A percentile compares a stretch with the other conserved stretches of the same genome.
phyloP scores from a whole-genome alignment of 225 moss, liverwort and hornwort genomes.

The Pleurozium schreberi region DNA sequence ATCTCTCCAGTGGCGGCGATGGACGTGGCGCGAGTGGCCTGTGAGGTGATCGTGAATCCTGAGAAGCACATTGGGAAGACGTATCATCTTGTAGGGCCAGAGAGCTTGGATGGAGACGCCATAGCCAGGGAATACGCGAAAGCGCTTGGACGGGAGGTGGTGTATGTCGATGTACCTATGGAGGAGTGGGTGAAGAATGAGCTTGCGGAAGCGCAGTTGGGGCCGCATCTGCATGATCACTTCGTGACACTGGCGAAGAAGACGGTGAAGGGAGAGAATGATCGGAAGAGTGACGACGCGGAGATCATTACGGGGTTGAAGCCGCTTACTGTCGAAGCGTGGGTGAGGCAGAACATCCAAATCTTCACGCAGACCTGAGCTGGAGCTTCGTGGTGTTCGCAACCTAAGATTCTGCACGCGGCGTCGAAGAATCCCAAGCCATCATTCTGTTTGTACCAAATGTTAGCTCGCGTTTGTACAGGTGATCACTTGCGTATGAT shows the following conservation, averaged over 20 bases:
- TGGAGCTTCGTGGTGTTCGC: not conserved
- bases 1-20: not conserved
- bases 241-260: not conserved
- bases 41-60: not conserved
- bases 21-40: conserved; percentile 11
- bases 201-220: not conserved
- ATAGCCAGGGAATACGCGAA: not conserved
- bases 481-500: not conserved
- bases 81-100: not conserved
- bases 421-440: not conserved
- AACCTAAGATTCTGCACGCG: not conserved
- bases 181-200: conserved; percentile 9
- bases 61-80: not conserved
- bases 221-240: not conserved
- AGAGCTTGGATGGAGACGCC: conserved; percentile 6
- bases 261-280: not conserved
- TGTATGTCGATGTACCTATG: conserved; percentile 7
- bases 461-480: not conserved
- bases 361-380: not conserved
- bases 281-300: not conserved
- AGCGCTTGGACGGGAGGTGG: conserved; percentile 1
- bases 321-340: not conserved
- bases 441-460: no score
- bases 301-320: not conserved
- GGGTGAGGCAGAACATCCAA: conserved; percentile 10